Percentiles rank a stretch among this genome's conserved stretches.
phyloP scores from a whole-genome alignment of 352 stramenopile genomes.

The Phytophthora cryptogea region DNA sequence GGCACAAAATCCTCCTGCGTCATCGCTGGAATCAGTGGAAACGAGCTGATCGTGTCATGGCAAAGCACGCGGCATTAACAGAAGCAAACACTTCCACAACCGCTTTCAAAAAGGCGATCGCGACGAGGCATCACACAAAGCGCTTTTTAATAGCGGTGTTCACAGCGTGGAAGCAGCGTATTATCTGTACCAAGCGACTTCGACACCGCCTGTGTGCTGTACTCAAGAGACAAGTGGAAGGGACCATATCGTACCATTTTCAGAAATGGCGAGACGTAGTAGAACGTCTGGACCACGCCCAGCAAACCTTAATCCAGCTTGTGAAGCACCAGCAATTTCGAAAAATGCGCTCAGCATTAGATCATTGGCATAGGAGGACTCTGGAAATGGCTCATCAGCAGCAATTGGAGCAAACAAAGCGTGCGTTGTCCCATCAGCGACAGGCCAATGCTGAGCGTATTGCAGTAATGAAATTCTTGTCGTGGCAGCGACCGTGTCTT shows the following conservation, averaged over 20 bases:
- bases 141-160: not conserved
- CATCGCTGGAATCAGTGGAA: slow-evolving; percentile 31
- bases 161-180: slow-evolving; percentile 12
- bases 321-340: slow-evolving; percentile 8
- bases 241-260: slow-evolving; percentile 19
- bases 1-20: slow-evolving; percentile 20
- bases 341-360: slow-evolving; percentile 10
- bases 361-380: slow-evolving; percentile 17
- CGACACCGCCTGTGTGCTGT: slow-evolving; percentile 1
- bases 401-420: slow-evolving; percentile 16
- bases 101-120: slow-evolving; percentile 17
- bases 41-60: slow-evolving; percentile 5
- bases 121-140: slow-evolving; percentile 15
- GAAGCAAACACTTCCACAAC: slow-evolving; percentile 3
- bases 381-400: slow-evolving; percentile 8
- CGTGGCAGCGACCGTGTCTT: slow-evolving; percentile 37
- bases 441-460: slow-evolving; percentile 25
- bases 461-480: slow-evolving; percentile 27
- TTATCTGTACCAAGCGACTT: slow-evolving; percentile 2
- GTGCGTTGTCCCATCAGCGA: slow-evolving; percentile 8
- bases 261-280: slow-evolving; percentile 17
- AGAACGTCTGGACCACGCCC: not conserved
- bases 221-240: slow-evolving; percentile 1
- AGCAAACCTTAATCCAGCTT: slow-evolving; percentile 5
- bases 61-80: slow-evolving; percentile 3